phyloP scores from a whole-genome alignment of 345 rosid genomes.

The Toxicodendron radicans region DNA sequence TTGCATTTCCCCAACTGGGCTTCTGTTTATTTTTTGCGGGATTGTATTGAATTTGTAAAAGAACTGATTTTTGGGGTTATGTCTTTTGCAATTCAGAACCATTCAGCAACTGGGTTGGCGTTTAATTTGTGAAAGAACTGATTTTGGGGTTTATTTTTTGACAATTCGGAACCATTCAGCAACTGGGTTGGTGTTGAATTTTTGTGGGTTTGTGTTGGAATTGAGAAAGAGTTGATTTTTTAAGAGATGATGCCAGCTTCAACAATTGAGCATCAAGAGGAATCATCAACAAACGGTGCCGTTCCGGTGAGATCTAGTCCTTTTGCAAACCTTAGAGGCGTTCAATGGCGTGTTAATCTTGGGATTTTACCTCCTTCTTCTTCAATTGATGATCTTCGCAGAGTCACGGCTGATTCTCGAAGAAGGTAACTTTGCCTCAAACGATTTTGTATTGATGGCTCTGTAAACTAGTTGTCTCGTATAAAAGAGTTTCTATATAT shows the following conservation, averaged over 20 bases:
- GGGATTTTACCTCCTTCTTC: conserved; percentile 67
- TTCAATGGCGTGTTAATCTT: conserved; percentile 87
- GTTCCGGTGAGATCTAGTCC: conserved; percentile 22
- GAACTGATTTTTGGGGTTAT: too few species aligned
- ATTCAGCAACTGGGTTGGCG: not conserved
- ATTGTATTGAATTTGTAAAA: not conserved
- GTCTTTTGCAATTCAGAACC: not conserved
- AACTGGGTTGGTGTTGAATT: not conserved
- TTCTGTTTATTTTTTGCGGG: too few species aligned
- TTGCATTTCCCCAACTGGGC: not conserved
- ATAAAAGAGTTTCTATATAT: not conserved
- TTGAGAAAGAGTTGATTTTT: not conserved
- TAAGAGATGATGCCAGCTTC: not conserved
- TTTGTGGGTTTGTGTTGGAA: not conserved
- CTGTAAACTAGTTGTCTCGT: not conserved
- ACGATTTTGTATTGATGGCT: not conserved
- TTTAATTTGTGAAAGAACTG: not conserved
- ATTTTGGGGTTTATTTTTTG: too few species aligned
- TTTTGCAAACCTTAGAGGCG: conserved; percentile 62
- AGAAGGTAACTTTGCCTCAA: conserved; percentile 49
- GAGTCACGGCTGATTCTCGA: conserved; percentile 83
- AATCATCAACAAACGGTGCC: conserved; percentile 10
- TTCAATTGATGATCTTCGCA: conserved; percentile 75
- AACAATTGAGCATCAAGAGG: conserved; percentile 1
- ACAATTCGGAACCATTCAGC: not conserved